These are phyloP conservation scores for Solanum ossicruentum DNA, from an alignment of 257 asterid species.

Conservation along the genomic window DNA sequence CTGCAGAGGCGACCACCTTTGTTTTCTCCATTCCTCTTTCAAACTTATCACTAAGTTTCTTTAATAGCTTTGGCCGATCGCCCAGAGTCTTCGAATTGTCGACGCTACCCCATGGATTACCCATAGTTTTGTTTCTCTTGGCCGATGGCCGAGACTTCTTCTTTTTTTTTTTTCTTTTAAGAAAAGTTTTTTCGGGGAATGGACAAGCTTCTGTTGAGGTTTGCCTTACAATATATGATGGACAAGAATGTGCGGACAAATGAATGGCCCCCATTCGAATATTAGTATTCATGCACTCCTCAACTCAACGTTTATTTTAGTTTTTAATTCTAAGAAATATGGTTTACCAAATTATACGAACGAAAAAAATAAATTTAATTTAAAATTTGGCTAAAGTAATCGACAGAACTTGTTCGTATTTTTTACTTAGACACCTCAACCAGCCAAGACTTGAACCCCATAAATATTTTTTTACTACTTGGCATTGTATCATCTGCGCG, in stretches of 20 bases:
- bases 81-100: conserved; percentile 10
- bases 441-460: too few relatives aligned
- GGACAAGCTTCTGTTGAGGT: neutral
- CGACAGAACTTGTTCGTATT: too few relatives aligned
- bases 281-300: neutral
- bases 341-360: too few relatives aligned
- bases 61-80: conserved; percentile 12
- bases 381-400: too few relatives aligned
- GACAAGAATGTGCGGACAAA: neutral
- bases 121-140: neutral
- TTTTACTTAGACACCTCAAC: too few relatives aligned
- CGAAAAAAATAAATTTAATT: too few relatives aligned
- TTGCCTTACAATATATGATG: neutral
- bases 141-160: too few relatives aligned
- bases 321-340: too few relatives aligned
- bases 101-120: conserved; percentile 11
- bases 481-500: too few relatives aligned
- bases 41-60: conserved; percentile 20
- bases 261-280: neutral
- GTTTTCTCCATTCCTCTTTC: conserved; percentile 36
- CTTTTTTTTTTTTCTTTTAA: too few relatives aligned
- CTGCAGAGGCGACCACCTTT: conserved; percentile 31
- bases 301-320: neutral
- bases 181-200: neutral
- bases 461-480: too few relatives aligned